Evolutionary conservation across 192 early-diverging fungal genomes (phyloP), one percentile per base, ranked within the genome.

Genomic region (Mortierella alpina): DNA sequence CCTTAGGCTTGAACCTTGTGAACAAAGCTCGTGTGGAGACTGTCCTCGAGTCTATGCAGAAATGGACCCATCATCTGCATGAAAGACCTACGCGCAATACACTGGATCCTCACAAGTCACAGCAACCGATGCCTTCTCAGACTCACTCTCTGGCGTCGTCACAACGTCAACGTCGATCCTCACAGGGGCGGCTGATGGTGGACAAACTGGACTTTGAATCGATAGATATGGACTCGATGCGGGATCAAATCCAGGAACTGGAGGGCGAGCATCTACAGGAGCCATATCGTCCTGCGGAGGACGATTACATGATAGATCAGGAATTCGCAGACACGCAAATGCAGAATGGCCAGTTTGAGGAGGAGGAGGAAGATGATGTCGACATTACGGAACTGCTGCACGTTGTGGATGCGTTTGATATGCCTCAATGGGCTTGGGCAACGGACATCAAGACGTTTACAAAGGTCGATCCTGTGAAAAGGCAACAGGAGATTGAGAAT

Each of bases 361-460:
- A 71, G 50, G 86, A 72, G 17, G 46, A 85, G 10, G 86, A 83
- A 6, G 84, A 88, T 14, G 50, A 70, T 54, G 82, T 90, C 18
- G 87, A 92, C 59, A 83, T 92, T 46, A 66, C 83, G 7, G 82
- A 85, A 10, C 84, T 90, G 62, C 79, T 94, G 14, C 85, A 91
- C 62, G 87, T 95, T 1, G 84, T 95, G 5, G 89, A 91, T 66
- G 94, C 94, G 18, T 96, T 95, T 73, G 75, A 88, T 47, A 82
- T 95, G 52, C 93, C 93, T 13, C 73, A 88, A 49, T 93, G 88
- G 86, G 75, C 84, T 49, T 96, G 91, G 83, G 87, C 88, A 66
- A 74, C 89, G 8, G 85, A 91, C 8, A 81, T 84, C 48, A 93
- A 92, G 74, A 77, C 70, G 13, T 96, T 97, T 83, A 69, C 84